Conservation (phyloP, 192 early-diverging fungal genomes). For the Linderina pennispora region DNA sequence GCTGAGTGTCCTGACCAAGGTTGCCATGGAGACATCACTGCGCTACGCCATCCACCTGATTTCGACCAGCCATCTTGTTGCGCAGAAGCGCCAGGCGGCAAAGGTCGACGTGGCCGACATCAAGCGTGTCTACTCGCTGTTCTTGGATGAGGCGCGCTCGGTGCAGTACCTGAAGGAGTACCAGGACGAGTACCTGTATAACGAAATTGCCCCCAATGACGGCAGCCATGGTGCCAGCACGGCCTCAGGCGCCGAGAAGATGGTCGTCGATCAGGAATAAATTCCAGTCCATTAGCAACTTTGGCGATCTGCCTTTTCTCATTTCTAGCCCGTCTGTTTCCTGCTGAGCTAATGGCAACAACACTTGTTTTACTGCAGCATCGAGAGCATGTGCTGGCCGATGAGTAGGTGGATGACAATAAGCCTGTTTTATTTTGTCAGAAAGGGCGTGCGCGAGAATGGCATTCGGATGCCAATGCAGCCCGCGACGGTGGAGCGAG, state of each 20-base stretch:
- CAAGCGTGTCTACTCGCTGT: constrained; percentile 88
- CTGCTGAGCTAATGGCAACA: no score
- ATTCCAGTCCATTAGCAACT: no score
- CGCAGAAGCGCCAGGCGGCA: constrained; percentile 79
- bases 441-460: no score
- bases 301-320: no score
- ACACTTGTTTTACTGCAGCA: no score
- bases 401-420: no score
- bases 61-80: constrained; percentile 86
- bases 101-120: constrained; percentile 94
- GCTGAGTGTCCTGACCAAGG: constrained; percentile 74
- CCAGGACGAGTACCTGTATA: constrained; percentile 94
- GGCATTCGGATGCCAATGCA: no score
- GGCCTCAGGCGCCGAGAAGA: constrained; percentile 13
- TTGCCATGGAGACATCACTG: constrained; percentile 89
- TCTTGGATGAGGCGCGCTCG: constrained; percentile 94
- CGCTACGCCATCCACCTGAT: constrained; percentile 96
- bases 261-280: constrained; percentile 27
- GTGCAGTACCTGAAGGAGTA: constrained; percentile 93
- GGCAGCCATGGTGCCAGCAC: no score
- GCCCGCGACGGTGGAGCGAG: no score
- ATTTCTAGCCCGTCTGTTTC: no score
- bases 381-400: no score
- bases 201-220: constrained; percentile 26
- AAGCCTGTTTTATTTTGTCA: no score